Evolutionary conservation across 1,284 basidiomycete genomes (phyloP), one percentile per base, ranked within the genome.

Genomic region (Puccinia polysora): DNA sequence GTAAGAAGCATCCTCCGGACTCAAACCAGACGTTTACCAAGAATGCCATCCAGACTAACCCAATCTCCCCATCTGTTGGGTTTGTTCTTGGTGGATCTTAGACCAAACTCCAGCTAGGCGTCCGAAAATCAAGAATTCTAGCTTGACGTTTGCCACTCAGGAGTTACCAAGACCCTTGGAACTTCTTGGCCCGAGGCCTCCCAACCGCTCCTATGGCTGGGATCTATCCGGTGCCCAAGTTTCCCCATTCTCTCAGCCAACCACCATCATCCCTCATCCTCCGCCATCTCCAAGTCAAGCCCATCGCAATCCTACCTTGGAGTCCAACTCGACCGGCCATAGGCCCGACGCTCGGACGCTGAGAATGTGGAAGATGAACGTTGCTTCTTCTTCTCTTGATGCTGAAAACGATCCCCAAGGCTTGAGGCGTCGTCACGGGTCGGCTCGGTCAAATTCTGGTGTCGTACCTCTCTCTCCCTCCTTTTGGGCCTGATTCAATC

Each of bases 381-480:
- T 30, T 2, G 20, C 23, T 20, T 38, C 20, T n/a, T 18, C 14
- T 59, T 5, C n/a, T 14, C 20, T 10, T 5, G 50, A 14, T 53
- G 20, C 30, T 36, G 56, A 59, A 12, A 20, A 59, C 40, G 32
- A 36, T 20, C 14, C 32, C 10, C 32, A 59, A 6, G 56, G 56
- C 56, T 38, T 59, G 34, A 59, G 56, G 20, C 56, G 56, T 38
- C 56, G 56, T 2, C 12, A 18, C 56, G 40, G 23, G 36, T 34
- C 56, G 8, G 12, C 8, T 2, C 30, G 14, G n/a, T 34, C 56
- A 38, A 36, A 14, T 15, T 59, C 56, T n/a, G 56, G 56, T 59
- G 12, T 4, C 6, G 34, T 32, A 18, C n/a, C n/a, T n/a, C n/a
- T n/a, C n/a, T n/a, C n/a, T n/a, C n/a, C n/a, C n/a, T n/a, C n/a